Evolutionary conservation across 2,329 filamentous ascomycete genomes (phyloP), one percentile per base, ranked within the genome.

Genomic region (Colletotrichum caudatum): DNA sequence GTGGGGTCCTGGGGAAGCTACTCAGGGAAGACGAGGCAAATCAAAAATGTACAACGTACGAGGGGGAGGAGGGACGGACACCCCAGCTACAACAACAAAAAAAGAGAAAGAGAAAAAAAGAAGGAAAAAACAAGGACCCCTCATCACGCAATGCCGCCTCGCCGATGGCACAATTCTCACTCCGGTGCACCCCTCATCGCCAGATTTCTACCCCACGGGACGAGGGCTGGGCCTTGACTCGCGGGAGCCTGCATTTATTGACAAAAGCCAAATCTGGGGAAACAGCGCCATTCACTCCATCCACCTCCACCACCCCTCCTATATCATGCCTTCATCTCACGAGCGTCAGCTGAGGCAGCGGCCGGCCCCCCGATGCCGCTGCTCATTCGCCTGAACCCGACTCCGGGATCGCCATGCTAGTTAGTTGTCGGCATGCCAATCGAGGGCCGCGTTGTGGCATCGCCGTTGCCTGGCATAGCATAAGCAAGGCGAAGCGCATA

Each of bases 201-300:
- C 65, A 60, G 46, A 59, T 64, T 61, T 53, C 59, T 60, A 39
- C 71, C 68, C 68, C 68, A 44, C 64, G 56, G 68, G 64, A 67
- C 41, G 46, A 51, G 26, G 33, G 41, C 62, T 51, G 23, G 63
- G 51, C 63, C 68, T 59, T 67, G 63, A 61, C 54, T 63, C 68
- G 64, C 68, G 71, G 71, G 54, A 66, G 68, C 71, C 63, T 71
- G 71, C 71, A 67, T 73, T 66, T 68, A 60, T 67, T 67, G 68
- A 60, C 71, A 71, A 64, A 37, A 60, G 48, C 44, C 63, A 64
- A 71, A 73, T 61, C 71, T 41, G 71, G 71, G 71, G 71, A 57
- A 71, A 37, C 57, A 64, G 44, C 46, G 29, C 50, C 46, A 37
- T 35, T 33, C 66, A 11, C 26, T 11, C 39, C 2, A 35, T 58